These are phyloP conservation scores for Xylariaceae sp. DNA, from an alignment of 2,329 filamentous ascomycete species.

Conservation along the genomic window DNA sequence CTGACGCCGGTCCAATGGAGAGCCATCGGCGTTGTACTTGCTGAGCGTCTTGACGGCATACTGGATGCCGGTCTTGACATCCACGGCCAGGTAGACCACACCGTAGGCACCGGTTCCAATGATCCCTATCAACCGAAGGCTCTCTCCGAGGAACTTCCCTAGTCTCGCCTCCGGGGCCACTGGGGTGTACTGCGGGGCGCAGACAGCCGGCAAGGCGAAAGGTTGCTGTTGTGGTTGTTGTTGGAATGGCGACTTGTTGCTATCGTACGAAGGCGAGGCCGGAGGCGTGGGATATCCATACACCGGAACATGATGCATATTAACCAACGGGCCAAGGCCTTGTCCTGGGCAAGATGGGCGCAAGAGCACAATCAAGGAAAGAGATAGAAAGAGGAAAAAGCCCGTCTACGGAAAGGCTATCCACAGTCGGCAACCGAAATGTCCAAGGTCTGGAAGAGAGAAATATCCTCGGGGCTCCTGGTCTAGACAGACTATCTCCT, in stretches of 20 bases:
- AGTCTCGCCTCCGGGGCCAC: constrained; percentile 74
- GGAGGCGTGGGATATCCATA: constrained; percentile 52
- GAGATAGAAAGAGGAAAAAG: constrained; percentile 25
- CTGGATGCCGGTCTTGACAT: constrained; percentile 69
- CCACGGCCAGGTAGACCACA: constrained; percentile 85
- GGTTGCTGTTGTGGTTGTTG: constrained; percentile 33
- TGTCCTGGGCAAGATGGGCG: constrained; percentile 15
- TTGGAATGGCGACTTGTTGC: constrained; percentile 36
- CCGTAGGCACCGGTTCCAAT: constrained; percentile 93
- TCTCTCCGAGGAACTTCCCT: constrained; percentile 74
- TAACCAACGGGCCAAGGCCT: constrained; percentile 30
- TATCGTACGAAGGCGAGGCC: constrained; percentile 48
- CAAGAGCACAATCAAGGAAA: constrained; percentile 20
- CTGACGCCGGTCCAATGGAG: constrained; percentile 73
- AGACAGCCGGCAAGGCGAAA: constrained; percentile 29
- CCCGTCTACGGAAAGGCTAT: constrained; percentile 22
- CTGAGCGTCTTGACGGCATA: constrained; percentile 97
- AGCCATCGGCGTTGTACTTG: constrained; percentile 70
- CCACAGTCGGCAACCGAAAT: too few species aligned
- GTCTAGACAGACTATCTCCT: constrained; percentile 3
- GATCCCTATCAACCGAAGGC: constrained; percentile 75
- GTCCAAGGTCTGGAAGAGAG: constrained; percentile 27
- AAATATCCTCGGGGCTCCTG: background rate
- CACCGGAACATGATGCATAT: constrained; percentile 52
- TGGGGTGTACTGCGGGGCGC: constrained; percentile 43